These are phyloP conservation scores for Fusarium sp. DNA, from an alignment of 2,329 filamentous ascomycete species.

Conservation along the genomic window DNA sequence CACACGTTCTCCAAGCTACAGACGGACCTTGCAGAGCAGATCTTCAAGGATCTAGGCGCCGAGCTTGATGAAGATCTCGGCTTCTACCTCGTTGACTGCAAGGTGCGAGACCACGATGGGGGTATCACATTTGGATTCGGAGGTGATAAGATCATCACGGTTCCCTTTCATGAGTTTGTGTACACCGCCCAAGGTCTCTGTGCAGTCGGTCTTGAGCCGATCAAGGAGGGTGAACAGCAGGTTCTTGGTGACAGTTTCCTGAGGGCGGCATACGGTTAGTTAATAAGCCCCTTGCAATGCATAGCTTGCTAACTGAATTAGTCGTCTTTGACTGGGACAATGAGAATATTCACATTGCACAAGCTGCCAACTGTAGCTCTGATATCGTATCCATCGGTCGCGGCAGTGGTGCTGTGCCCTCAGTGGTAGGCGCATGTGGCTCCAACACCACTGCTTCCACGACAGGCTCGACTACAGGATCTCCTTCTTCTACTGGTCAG, in stretches of 20 bases:
- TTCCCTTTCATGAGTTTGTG: conserved; percentile 5
- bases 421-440: conserved; percentile 27
- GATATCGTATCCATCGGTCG: conserved; percentile 47
- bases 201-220: neutral
- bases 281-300: fast-evolving
- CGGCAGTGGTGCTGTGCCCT: conserved; percentile 49
- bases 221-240: conserved; percentile 39
- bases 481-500: neutral
- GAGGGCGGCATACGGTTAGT: conserved; percentile 49
- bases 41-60: conserved; percentile 30
- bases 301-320: neutral
- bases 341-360: conserved; percentile 45
- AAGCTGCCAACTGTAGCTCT: conserved; percentile 45
- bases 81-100: conserved; percentile 43
- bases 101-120: neutral
- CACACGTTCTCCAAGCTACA: conserved; percentile 72
- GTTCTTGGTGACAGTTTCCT: conserved; percentile 55
- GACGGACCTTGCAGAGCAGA: conserved; percentile 53
- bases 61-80: conserved; percentile 58
- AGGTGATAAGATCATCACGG: neutral
- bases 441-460: neutral
- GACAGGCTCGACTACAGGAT: neutral
- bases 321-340: conserved; percentile 51
- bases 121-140: neutral
- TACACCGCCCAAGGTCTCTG: neutral